Evolutionary conservation across 164 flowering plant species (phyloP).

Genomic region (Vitis riparia): DNA sequence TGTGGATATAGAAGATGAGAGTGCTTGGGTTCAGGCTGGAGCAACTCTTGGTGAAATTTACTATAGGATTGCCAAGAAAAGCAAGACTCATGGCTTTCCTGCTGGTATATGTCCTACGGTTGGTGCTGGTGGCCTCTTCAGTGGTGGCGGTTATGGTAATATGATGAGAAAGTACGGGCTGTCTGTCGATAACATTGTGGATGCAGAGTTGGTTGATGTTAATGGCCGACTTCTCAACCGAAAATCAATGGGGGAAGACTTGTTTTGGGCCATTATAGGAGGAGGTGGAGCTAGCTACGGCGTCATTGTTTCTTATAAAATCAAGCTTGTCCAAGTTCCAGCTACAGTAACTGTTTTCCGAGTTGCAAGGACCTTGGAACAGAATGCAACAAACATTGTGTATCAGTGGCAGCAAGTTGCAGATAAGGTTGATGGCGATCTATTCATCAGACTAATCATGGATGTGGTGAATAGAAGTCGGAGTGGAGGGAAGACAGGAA

Average conservation of each 20-base stretch:
- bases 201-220: conserved; percentile 17
- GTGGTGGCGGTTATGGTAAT: conserved; percentile 31
- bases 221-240: conserved; percentile 32
- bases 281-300: conserved; percentile 48
- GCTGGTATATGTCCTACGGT: conserved; percentile 29
- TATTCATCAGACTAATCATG: conserved; percentile 34
- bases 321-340: conserved; percentile 33
- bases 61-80: conserved; percentile 24
- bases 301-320: conserved; percentile 27
- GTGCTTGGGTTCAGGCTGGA: conserved; percentile 28
- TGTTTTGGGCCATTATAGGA: conserved; percentile 44
- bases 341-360: conserved; percentile 30
- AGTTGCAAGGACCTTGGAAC: conserved; percentile 19
- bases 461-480: background rate
- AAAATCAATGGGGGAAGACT: conserved; percentile 41
- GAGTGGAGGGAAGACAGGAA: conserved; percentile 4
- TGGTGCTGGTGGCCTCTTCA: conserved; percentile 28
- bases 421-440: conserved; percentile 16
- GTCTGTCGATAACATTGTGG: conserved; percentile 19
- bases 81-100: conserved; percentile 18
- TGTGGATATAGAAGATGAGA: conserved; percentile 8
- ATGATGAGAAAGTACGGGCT: conserved; percentile 30
- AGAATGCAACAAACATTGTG: conserved; percentile 23
- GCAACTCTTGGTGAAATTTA: conserved; percentile 29
- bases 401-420: conserved; percentile 31